Evolutionary conservation across 352 stramenopile species (phyloP), one percentile per base, ranked within the genome.

Genomic region (Pythium sukuiense): DNA sequence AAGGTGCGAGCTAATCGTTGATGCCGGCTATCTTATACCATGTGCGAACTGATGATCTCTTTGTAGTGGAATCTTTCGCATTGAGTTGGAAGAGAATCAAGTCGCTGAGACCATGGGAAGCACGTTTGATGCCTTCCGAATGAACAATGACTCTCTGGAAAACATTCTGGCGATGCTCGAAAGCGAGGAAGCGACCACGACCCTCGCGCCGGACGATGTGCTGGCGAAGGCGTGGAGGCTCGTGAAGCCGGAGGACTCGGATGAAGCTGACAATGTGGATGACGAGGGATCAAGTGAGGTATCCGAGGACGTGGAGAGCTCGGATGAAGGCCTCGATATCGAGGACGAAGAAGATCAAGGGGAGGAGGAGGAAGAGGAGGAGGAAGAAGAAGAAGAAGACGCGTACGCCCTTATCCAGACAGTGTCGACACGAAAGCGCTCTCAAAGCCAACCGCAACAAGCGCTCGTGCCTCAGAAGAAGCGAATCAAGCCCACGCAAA

Each of bases 381-480:
- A 55, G 13, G 27, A 55, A 4, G 48, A 55, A 6, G 48, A 55
- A n/a, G 48, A 55, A 24, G 48, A 55, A 8, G 48, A 55, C 48
- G 48, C 48, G 13, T 55, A 55, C 16, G 48, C 48, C 48, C 6
- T 24, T 26, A 37, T 55, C 27, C 6, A 37, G 26, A 37, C 13
- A 2, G 26, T 37, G 9, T 11, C 48, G 48, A 37, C 48, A 37
- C 24, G 48, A 2, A 18, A n/a, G 6, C n/a, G 20, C 50, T 6
- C 49, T 61, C 41, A 45, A 71, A 61, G 20, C 32, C 58, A 55
- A 52, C 53, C 9, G 6, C 35, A 52, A 14, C 59, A 72, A 27
- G 54, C 46, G 37, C 37, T 72, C 27, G 37, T 63, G 6, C 65
- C 65, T 18, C 77, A 86, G 41, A 83, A 77, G 32, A 69, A 73